Conservation (phyloP, 2,329 filamentous ascomycete genomes). For the Xylariaceae sp. region DNA sequence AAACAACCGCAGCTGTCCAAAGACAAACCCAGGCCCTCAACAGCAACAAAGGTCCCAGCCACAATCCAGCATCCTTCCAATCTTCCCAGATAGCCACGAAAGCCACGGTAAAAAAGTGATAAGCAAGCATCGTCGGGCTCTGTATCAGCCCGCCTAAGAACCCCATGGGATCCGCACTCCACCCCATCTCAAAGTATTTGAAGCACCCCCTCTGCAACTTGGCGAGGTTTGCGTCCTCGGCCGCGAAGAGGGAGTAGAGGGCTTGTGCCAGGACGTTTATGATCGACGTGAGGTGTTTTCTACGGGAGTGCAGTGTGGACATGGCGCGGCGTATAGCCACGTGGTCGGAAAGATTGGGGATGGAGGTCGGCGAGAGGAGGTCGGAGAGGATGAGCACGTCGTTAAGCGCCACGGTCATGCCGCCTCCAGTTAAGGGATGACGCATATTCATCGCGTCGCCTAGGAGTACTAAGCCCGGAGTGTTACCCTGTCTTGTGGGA, state of each 20-base stretch:
- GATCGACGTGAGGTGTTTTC: slow-evolving; percentile 77
- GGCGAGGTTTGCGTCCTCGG: slow-evolving; percentile 70
- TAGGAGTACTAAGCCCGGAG: slow-evolving; percentile 72
- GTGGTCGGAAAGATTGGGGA: slow-evolving; percentile 68
- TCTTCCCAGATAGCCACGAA: slow-evolving; percentile 77
- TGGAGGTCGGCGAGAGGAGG: slow-evolving; percentile 63
- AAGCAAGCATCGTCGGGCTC: slow-evolving; percentile 72
- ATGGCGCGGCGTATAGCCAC: slow-evolving; percentile 64
- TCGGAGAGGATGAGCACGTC: slow-evolving; percentile 77
- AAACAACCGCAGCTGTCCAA: slow-evolving; percentile 76
- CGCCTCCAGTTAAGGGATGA: slow-evolving; percentile 93
- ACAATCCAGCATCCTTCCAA: slow-evolving; percentile 47
- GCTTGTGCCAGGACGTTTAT: slow-evolving; percentile 98
- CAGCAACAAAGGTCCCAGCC: slow-evolving; percentile 61
- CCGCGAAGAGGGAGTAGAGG: slow-evolving; percentile 86
- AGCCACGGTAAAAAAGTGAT: slow-evolving; percentile 93
- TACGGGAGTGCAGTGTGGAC: slow-evolving; percentile 75
- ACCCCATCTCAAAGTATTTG: slow-evolving; percentile 76
- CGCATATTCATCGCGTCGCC: slow-evolving; percentile 99
- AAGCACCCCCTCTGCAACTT: slow-evolving; percentile 89
- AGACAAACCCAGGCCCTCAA: slow-evolving; percentile 67
- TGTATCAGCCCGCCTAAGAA: slow-evolving; percentile 79
- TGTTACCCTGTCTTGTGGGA: slow-evolving; percentile 63
- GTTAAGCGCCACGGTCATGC: slow-evolving; percentile 97
- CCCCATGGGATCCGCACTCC: slow-evolving; percentile 73